Conservation (phyloP, 1,284 basidiomycete species). For the Athelia psychrophila region DNA sequence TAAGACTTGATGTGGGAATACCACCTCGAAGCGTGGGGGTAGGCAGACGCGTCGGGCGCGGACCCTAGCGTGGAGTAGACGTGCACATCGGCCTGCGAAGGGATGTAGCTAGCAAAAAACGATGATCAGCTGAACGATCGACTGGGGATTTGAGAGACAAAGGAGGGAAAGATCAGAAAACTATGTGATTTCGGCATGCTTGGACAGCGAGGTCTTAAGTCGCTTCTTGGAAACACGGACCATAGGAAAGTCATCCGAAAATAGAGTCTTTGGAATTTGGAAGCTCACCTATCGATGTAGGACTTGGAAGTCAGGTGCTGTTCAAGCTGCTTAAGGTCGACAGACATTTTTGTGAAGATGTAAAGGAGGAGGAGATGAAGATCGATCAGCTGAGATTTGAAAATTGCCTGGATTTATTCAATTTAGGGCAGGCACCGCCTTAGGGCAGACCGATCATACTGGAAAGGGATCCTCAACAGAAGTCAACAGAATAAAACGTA, state of each 20-base stretch:
- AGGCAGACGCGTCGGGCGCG: slow-evolving; percentile 62
- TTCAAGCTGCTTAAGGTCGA: slow-evolving; percentile 78
- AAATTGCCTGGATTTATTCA: not conserved
- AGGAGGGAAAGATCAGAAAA: slow-evolving; percentile 64
- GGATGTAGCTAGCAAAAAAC: slow-evolving; percentile 68
- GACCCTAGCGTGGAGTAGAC: slow-evolving; percentile 81
- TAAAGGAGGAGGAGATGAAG: slow-evolving; percentile 8
- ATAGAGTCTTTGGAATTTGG: slow-evolving; percentile 13
- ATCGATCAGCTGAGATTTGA: slow-evolving; percentile 24
- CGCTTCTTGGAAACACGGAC: slow-evolving; percentile 99
- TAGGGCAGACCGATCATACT: not conserved
- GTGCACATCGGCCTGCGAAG: slow-evolving; percentile 95
- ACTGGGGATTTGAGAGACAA: slow-evolving; percentile 10
- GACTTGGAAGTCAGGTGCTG: slow-evolving; percentile 82
- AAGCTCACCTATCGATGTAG: slow-evolving; percentile 89
- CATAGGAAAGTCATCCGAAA: slow-evolving; percentile 85
- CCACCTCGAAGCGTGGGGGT: slow-evolving; percentile 89
- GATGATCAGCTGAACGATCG: slow-evolving; percentile 11
- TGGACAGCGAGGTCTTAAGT: slow-evolving; percentile 89
- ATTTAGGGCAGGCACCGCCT: slow-evolving; percentile 27
- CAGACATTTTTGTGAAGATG: slow-evolving; percentile 54
- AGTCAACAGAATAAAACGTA: too few species aligned
- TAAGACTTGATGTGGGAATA: slow-evolving; percentile 93
- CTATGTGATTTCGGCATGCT: slow-evolving; percentile 86
- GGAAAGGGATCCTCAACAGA: too few species aligned